Evolutionary conservation across 805 yeast species (phyloP), one percentile per base, ranked within the genome.

Genomic region (Pichia paraexigua): DNA sequence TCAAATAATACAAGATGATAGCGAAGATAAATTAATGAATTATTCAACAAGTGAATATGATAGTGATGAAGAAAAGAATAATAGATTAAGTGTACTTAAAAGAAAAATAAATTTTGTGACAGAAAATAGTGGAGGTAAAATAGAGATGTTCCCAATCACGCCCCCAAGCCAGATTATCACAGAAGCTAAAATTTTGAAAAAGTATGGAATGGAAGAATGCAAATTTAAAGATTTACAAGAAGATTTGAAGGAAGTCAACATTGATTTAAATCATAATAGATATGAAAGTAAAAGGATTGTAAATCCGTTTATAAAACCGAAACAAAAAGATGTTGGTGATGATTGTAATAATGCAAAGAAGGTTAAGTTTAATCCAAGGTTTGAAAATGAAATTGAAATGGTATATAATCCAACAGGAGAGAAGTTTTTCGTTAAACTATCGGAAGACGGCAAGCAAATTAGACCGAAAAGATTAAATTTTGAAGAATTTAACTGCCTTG

Each of bases 381-480:
- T 66, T 52, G 69, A 67, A 21, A 62, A 69, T 17, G 72, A 70
- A 46, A 62, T 71, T 48, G 78, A 75, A 54, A 60, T 68, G 53
- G 56, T 73, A 32, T 69, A 74, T 59, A 69, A 66, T 52, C 69
- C 68, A 48, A 73, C 76, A 0, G 79, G 78, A 2, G 64, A 72
- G 51, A 65, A 64, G 27, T 59, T 64, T 8, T 58, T 64, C 11
- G 58, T 61, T 45, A 57, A 59, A 32, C 55, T 74, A 41, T 62
- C 67, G 22, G 64, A 63, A 17, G 55, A 53, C 11, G 71, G 73
- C 45, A 59, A 63, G 44, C 58, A 58, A 8, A 62, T 73, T 41
- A 70, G 68, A 57, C 79, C 80, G 0, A 72, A 63, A 48, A 63
- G 60, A 45, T 58, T 75, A 40, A 60, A 60, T 35, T 71, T 71